Evolutionary conservation across 495 filamentous ascomycete species (phyloP).

Genomic region (Articulospora tetracladia): DNA sequence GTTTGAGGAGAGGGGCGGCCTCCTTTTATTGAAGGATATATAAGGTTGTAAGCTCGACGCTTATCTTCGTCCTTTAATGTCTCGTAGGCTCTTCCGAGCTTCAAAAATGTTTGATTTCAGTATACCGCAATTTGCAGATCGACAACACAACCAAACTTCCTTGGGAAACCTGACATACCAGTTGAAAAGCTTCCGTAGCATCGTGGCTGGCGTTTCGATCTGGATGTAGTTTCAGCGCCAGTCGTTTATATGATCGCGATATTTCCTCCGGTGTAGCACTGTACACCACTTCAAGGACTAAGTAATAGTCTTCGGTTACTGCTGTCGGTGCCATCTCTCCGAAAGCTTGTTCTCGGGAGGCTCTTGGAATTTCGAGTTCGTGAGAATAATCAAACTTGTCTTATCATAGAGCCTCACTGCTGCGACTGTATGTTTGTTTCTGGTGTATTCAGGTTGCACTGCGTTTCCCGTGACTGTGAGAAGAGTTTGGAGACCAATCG

Average conservation of each 20-base stretch:
- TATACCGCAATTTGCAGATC: not conserved
- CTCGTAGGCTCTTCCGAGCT: conserved; percentile 32
- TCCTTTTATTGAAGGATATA: conserved; percentile 27
- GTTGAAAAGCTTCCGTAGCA: conserved; percentile 32
- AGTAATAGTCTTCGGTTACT: conserved; percentile 32
- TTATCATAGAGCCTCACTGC: conserved; percentile 9
- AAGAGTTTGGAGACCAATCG: conserved; percentile 3
- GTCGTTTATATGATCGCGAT: conserved; percentile 25
- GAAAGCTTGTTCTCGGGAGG: conserved; percentile 7
- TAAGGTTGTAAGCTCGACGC: conserved; percentile 30
- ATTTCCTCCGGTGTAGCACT: conserved; percentile 28
- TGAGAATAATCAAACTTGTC: conserved; percentile 6
- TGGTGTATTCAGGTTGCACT: conserved; percentile 10
- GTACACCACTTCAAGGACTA: conserved; percentile 28
- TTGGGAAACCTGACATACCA: conserved; percentile 25
- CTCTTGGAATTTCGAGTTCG: not conserved
- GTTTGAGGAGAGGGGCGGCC: conserved; percentile 19
- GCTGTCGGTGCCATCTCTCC: conserved; percentile 27
- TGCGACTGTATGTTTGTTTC: conserved; percentile 7
- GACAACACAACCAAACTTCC: not conserved
- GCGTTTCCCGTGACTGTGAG: conserved; percentile 13
- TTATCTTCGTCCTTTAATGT: conserved; percentile 30
- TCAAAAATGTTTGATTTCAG: conserved; percentile 9
- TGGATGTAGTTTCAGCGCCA: conserved; percentile 32
- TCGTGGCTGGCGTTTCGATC: conserved; percentile 28